phyloP scores from a whole-genome alignment of 176 grass and related monocot genomes.

The Melocanna baccifera region DNA sequence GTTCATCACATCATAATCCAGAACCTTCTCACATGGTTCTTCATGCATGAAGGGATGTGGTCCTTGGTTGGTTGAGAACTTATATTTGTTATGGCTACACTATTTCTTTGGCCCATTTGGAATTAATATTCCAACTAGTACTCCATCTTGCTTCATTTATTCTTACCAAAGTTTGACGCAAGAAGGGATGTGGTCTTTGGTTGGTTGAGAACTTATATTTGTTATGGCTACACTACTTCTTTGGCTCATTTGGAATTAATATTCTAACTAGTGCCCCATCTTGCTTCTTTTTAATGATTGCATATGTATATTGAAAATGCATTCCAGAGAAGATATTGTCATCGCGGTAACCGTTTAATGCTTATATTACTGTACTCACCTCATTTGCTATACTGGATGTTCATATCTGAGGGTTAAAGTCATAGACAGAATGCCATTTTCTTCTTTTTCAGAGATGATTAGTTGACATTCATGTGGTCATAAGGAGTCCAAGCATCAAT shows the following conservation, averaged over 20 bases:
- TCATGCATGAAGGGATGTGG: neutral
- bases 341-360: neutral
- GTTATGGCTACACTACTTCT: neutral
- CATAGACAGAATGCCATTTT: neutral
- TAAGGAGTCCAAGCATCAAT: neutral
- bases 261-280: neutral
- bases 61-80: neutral
- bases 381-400: neutral
- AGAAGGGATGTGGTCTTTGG: neutral
- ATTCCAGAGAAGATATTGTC: neutral
- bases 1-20: no score
- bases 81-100: neutral
- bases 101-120: neutral
- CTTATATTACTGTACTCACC: neutral
- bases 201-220: neutral
- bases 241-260: neutral
- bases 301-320: no score
- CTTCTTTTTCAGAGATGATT: neutral
- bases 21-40: no score
- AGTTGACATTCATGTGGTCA: neutral
- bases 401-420: neutral
- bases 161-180: no score
- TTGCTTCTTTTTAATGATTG: neutral
- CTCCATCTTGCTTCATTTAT: neutral
- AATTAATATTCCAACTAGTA: neutral